Evolutionary conservation across 805 yeast species (phyloP), one percentile per base, ranked within the genome.

Genomic region (Metschnikowia continentalis): DNA sequence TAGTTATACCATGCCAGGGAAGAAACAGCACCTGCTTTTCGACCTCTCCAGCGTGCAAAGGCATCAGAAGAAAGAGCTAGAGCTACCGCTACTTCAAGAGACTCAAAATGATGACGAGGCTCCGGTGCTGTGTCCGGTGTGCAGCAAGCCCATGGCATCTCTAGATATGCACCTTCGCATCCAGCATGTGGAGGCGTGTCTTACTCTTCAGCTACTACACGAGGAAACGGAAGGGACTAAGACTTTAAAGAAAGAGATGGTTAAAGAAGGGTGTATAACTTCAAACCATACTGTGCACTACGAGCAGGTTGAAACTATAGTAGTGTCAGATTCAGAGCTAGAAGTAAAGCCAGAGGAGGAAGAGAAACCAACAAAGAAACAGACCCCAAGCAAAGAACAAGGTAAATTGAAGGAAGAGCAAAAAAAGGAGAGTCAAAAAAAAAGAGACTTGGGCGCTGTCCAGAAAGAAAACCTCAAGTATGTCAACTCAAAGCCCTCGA

Each of bases 161-260:
- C 63, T 78, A 17, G 60, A 68, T 2, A 52, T 82, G 5, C 70
- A 70, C 32, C 73, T 70, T 26, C 66, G 86, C 38, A 75, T 72
- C 7, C 62, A 68, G 3, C 90, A 84, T 59, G 86, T 83, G 15
- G 83, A 81, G 50, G 65, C 68, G 32, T 84, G 90, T 56, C 61
- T 80, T 3, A 35, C 47, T 11, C 35, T 44, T 13, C 47, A 44
- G 41, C 15, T 32, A 11, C 41, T 44, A 15, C 19, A 15, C 8
- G 47, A 43, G 11, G 47, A 44, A 35, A 26, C 32, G 8, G 17
- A 13, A 13, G 40, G 40, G 10, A 7, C 30, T 4, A 35, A 8
- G 8, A 17, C 22, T 20, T 37, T 5, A 37, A 14, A 26, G 3
- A 19, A 37, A 20, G 15, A 5, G 5, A 6, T 3, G 5, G 15